Percentiles rank a stretch among this genome's conserved stretches.
These are phyloP conservation scores for Phialocephala sp. DNA, from an alignment of 2,329 filamentous ascomycete genomes.

Conservation along the genomic window DNA sequence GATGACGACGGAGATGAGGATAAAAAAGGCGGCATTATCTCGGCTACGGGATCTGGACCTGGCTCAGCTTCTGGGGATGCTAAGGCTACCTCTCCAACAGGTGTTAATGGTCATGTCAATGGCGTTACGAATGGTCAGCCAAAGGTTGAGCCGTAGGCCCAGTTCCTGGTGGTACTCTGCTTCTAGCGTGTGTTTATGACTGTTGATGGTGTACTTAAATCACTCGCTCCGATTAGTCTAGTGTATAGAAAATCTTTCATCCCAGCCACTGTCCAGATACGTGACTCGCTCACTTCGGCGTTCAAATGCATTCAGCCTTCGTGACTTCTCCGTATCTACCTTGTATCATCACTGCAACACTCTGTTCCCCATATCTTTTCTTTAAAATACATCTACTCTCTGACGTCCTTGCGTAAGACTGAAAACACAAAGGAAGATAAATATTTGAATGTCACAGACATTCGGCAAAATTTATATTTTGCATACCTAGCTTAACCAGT, in stretches of 20 bases:
- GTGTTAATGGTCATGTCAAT: conserved; percentile 42
- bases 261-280: no score
- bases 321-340: no score
- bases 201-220: not conserved
- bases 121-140: conserved; percentile 40
- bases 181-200: conserved; percentile 1
- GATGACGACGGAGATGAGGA: conserved; percentile 93
- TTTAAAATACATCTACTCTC: no score
- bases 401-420: no score
- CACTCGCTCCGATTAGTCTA: conserved; percentile 6
- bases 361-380: no score
- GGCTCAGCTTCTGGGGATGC: conserved; percentile 50
- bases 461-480: no score
- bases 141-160: conserved; percentile 39
- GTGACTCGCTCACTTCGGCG: no score
- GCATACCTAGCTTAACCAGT: no score
- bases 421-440: no score
- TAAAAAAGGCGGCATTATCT: conserved; percentile 61
- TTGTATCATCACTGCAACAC: no score
- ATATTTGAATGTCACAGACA: no score
- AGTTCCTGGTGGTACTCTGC: conserved; percentile 3
- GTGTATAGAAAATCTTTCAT: conserved; percentile 13
- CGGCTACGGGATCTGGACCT: conserved; percentile 52
- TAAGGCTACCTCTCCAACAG: conserved; percentile 58
- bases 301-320: no score